These are phyloP conservation scores for Penicillium hordei DNA, from an alignment of 2,329 filamentous ascomycete genomes.

Conservation along the genomic window DNA sequence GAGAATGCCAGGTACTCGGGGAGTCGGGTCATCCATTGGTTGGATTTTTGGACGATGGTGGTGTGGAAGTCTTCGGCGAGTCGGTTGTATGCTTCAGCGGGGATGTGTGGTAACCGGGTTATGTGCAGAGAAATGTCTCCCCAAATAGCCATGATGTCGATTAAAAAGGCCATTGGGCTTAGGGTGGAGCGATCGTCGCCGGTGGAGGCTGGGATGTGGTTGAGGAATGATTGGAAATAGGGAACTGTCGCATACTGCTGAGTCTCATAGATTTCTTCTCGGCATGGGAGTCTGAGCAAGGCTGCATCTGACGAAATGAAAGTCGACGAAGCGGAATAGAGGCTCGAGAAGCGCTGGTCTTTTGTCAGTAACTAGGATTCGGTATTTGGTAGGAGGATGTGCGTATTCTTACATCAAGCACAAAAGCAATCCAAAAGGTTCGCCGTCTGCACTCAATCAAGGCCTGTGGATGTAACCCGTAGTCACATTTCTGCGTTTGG, in stretches of 20 bases:
- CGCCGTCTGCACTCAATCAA: slow-evolving; percentile 67
- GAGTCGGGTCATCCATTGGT: slow-evolving; percentile 59
- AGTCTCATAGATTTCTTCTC: slow-evolving; percentile 61
- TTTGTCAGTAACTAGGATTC: slow-evolving; percentile 13
- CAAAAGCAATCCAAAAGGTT: slow-evolving; percentile 70
- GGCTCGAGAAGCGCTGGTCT: slow-evolving; percentile 57
- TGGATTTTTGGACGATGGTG: slow-evolving; percentile 52
- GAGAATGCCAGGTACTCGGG: slow-evolving; percentile 58
- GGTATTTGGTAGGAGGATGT: slow-evolving; percentile 19
- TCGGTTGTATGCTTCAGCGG: slow-evolving; percentile 44
- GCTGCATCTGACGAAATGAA: slow-evolving; percentile 65
- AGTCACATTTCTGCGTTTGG: slow-evolving; percentile 53
- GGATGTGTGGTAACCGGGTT: slow-evolving; percentile 52
- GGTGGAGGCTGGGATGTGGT: slow-evolving; percentile 38
- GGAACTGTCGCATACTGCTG: slow-evolving; percentile 59
- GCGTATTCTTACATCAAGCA: slow-evolving; percentile 60
- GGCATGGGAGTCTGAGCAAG: slow-evolving; percentile 65
- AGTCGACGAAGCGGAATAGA: slow-evolving; percentile 55
- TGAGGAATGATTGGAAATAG: slow-evolving; percentile 58
- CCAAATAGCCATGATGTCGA: slow-evolving; percentile 65
- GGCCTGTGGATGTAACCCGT: slow-evolving; percentile 57
- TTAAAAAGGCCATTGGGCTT: slow-evolving; percentile 60
- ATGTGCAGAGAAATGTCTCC: slow-evolving; percentile 62
- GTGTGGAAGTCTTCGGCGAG: slow-evolving; percentile 55
- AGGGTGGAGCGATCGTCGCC: slow-evolving; percentile 42